Evolutionary conservation across 306 rosid genomes (phyloP).

Genomic region (Lotus japonicus): DNA sequence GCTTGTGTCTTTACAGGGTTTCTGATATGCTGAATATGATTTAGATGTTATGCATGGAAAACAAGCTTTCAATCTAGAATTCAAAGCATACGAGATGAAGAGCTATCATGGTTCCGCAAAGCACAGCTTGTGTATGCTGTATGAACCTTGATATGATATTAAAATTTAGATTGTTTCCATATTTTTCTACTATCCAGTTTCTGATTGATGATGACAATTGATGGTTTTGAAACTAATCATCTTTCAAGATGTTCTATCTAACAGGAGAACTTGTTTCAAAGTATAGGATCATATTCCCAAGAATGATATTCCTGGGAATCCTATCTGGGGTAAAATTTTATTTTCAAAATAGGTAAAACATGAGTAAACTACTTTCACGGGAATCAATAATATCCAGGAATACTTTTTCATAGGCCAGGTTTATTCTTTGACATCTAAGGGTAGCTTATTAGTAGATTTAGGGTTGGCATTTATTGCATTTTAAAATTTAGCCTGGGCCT

Average conservation of each 20-base stretch:
- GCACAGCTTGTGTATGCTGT: slow-evolving; percentile 73
- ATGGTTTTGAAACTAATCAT: neutral
- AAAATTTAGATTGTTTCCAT: neutral
- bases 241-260: neutral
- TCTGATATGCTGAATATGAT: slow-evolving; percentile 30
- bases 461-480: too few relatives aligned
- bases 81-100: slow-evolving; percentile 57
- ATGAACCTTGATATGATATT: slow-evolving; percentile 23
- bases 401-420: too few relatives aligned
- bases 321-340: too few relatives aligned
- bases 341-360: too few relatives aligned
- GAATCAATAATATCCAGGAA: too few relatives aligned
- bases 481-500: too few relatives aligned
- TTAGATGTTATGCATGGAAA: slow-evolving; percentile 94
- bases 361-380: too few relatives aligned
- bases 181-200: neutral
- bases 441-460: too few relatives aligned
- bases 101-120: slow-evolving; percentile 63
- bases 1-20: neutral
- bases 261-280: too few relatives aligned
- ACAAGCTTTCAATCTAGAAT: slow-evolving; percentile 68
- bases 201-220: neutral
- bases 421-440: too few relatives aligned
- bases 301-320: too few relatives aligned
- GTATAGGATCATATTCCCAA: too few relatives aligned